phyloP scores from a whole-genome alignment of 768 basidiomycete species.

The Pleurotus sapidus region DNA sequence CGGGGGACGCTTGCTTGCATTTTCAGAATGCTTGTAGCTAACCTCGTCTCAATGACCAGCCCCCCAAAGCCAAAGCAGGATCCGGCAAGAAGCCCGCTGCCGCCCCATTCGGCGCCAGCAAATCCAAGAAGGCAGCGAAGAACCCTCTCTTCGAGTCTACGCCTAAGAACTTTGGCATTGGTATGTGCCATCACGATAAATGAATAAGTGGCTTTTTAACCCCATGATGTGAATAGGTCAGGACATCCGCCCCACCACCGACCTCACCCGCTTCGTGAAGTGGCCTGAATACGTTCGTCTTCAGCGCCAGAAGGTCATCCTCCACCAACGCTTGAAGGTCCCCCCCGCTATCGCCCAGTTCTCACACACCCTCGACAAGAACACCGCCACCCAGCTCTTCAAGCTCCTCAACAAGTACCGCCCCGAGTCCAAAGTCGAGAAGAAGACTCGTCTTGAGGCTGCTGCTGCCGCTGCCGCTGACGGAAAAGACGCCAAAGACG shows the following conservation, averaged over 20 bases:
- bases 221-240: conserved; percentile 56
- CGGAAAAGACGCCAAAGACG: conserved; percentile 62
- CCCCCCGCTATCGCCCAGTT: conserved; percentile 98
- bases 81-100: conserved; percentile 83
- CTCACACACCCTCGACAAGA: conserved; percentile 97
- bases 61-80: conserved; percentile 70
- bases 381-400: conserved; percentile 97
- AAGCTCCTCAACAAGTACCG: conserved; percentile 98
- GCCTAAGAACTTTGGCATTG: conserved; percentile 94
- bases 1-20: conserved; percentile 31
- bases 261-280: conserved; percentile 97
- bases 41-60: conserved; percentile 93
- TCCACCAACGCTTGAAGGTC: conserved; percentile 96
- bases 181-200: conserved; percentile 39
- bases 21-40: conserved; percentile 31
- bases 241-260: conserved; percentile 85
- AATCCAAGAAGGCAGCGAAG: conserved; percentile 73
- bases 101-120: conserved; percentile 79
- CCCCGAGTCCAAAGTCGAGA: conserved; percentile 93
- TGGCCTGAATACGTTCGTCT: conserved; percentile 99
- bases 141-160: conserved; percentile 94
- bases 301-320: conserved; percentile 97
- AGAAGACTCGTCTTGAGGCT: conserved; percentile 88
- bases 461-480: conserved; percentile 77
- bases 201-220: background rate